A percentile compares a stretch with the other conserved stretches of the same genome.
Evolutionary conservation across 1,284 basidiomycete species (phyloP).

Genomic region (Termitomyces sp.): DNA sequence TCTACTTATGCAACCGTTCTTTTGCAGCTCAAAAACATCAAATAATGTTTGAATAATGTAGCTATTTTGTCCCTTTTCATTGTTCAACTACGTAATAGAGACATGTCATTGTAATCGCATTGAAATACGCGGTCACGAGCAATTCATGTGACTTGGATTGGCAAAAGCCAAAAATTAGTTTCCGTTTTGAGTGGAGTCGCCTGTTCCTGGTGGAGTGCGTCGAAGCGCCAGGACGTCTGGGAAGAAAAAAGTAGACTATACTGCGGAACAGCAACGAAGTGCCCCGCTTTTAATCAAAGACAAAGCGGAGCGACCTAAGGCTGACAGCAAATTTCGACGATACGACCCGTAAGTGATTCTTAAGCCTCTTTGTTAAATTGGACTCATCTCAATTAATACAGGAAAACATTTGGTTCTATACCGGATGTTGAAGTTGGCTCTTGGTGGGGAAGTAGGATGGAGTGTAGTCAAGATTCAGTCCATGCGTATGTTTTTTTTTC

Average conservation of each 20-base stretch:
- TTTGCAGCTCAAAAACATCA: conserved; percentile 64
- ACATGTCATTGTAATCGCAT: too few species aligned
- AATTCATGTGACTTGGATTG: conserved; percentile 14
- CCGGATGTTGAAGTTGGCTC: conserved; percentile 72
- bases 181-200: conserved; percentile 22
- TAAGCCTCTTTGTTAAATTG: not conserved
- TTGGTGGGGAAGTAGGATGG: conserved; percentile 72
- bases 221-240: conserved; percentile 62
- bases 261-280: conserved; percentile 31
- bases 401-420: conserved; percentile 60
- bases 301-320: conserved; percentile 33
- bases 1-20: conserved; percentile 7
- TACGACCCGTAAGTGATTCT: conserved; percentile 57
- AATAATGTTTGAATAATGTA: conserved; percentile 52
- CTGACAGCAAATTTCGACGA: conserved; percentile 34
- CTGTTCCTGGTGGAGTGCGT: conserved; percentile 34
- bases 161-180: not conserved
- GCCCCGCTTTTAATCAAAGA: conserved; percentile 33
- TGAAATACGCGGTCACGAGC: conserved; percentile 19
- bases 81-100: too few species aligned
- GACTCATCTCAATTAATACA: conserved; percentile 14
- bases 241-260: conserved; percentile 57
- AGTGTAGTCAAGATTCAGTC: conserved; percentile 66
- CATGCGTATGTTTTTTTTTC: conserved; percentile 55
- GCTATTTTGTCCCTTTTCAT: too few species aligned